These are phyloP conservation scores for Echinochloa phyllopogon DNA, from an alignment of 176 grass and related monocot species.

Conservation along the genomic window DNA sequence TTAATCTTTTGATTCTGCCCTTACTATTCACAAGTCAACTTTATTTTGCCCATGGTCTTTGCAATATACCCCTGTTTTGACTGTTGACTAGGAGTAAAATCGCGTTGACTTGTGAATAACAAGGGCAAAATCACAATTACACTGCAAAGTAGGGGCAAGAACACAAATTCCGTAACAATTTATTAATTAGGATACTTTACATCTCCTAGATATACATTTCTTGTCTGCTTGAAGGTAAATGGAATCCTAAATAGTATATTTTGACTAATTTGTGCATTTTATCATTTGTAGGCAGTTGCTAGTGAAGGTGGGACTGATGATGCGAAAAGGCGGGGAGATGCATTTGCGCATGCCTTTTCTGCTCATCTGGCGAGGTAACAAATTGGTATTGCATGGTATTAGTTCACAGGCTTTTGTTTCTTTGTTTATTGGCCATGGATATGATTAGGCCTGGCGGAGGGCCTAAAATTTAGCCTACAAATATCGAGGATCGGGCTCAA, in stretches of 20 bases:
- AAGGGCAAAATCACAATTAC: no score
- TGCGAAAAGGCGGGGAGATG: slow-evolving; percentile 93
- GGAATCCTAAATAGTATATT: background rate
- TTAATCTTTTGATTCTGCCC: no score
- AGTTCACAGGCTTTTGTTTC: slow-evolving; percentile 28
- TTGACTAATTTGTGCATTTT: slow-evolving; percentile 14
- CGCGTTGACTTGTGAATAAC: no score
- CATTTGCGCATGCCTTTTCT: slow-evolving; percentile 96
- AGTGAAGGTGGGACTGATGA: slow-evolving; percentile 99
- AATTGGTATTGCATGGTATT: slow-evolving; percentile 12
- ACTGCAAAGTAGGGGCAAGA: no score
- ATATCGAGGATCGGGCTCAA: no score
- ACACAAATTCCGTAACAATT: background rate
- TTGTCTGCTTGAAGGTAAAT: background rate
- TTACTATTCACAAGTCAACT: no score
- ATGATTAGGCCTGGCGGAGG: no score
- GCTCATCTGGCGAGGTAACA: slow-evolving; percentile 94
- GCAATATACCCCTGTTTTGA: no score
- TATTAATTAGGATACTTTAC: slow-evolving; percentile 9
- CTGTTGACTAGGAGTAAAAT: no score
- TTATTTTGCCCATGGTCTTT: no score
- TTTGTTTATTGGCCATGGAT: background rate
- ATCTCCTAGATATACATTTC: background rate
- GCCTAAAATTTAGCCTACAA: no score
- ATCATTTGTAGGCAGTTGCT: slow-evolving; percentile 80